phyloP scores from a whole-genome alignment of 2,329 filamentous ascomycete genomes.

The Sphaerulina musiva region DNA sequence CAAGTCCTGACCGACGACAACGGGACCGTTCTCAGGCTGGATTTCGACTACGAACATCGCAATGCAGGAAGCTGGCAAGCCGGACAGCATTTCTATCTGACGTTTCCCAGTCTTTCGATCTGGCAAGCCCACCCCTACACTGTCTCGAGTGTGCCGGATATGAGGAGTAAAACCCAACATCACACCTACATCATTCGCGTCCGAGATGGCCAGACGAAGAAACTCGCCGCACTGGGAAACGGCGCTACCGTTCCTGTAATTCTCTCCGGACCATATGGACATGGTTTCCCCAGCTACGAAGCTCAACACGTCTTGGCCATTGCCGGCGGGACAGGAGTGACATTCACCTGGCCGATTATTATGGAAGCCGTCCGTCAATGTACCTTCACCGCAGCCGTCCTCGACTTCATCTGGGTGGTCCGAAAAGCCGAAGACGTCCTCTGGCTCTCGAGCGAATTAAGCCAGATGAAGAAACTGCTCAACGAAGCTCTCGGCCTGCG shows the following conservation, averaged over 20 bases:
- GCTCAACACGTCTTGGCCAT: conserved; percentile 25
- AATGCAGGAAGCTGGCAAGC: conserved; percentile 48
- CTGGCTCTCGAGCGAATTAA: conserved; percentile 56
- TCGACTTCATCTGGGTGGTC: conserved; percentile 62
- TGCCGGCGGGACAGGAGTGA: conserved; percentile 55
- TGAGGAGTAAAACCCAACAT: conserved; percentile 21
- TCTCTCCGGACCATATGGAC: conserved; percentile 58
- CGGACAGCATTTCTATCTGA: conserved; percentile 67
- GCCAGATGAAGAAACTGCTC: conserved; percentile 40
- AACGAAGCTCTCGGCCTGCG: conserved; percentile 38
- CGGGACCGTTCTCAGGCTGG: conserved; percentile 59
- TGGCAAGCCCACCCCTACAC: conserved; percentile 72
- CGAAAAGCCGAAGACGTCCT: conserved; percentile 48
- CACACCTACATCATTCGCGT: conserved; percentile 36
- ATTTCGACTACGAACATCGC: conserved; percentile 56
- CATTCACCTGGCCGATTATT: conserved; percentile 47
- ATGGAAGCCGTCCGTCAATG: conserved; percentile 34
- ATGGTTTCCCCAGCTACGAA: conserved; percentile 18
- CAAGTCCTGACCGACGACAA: conserved; percentile 53
- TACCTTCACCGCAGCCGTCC: conserved; percentile 18
- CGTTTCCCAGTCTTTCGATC: conserved; percentile 57
- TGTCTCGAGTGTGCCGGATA: conserved; percentile 49
- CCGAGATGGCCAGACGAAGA: conserved; percentile 51
- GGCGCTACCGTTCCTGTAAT: conserved; percentile 49
- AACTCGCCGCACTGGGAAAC: conserved; percentile 43